These are phyloP conservation scores for Stramenopiles sp. DNA, from an alignment of 352 stramenopile genomes.

Conservation along the genomic window DNA sequence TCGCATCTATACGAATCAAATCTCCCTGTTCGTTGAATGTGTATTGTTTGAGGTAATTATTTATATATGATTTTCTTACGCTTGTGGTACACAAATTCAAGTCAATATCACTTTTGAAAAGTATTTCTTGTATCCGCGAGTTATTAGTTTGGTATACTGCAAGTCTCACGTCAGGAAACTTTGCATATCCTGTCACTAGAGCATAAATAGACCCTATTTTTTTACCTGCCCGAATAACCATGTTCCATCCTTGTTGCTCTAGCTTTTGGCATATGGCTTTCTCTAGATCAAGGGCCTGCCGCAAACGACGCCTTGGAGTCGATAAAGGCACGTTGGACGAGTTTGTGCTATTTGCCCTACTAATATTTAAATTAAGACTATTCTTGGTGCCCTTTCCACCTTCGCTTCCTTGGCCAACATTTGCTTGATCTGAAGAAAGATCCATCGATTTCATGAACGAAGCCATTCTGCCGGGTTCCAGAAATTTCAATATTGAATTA, in stretches of 20 bases:
- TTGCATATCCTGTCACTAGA: not conserved
- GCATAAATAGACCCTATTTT: not conserved
- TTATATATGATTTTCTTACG: not conserved
- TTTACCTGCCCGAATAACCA: not conserved
- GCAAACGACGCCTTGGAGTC: not conserved
- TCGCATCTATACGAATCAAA: not conserved
- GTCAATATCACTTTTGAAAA: not conserved
- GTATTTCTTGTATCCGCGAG: not conserved
- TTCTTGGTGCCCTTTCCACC: no score
- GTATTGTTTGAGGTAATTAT: not conserved
- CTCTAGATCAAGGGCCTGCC: not conserved
- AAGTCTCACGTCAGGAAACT: not conserved
- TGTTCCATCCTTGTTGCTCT: not conserved
- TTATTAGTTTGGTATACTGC: not conserved
- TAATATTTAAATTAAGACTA: no score
- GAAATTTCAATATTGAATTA: no score
- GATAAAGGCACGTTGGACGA: not conserved
- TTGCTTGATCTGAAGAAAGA: no score
- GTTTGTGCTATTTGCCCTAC: no score
- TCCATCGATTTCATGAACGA: no score
- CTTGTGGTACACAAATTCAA: not conserved
- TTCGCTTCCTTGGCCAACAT: no score
- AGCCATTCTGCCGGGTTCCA: no score
- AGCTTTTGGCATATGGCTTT: not conserved
- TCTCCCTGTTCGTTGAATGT: not conserved